Conservation (phyloP, 1,139 yeast species). For the Protomyces pachydermus region DNA sequence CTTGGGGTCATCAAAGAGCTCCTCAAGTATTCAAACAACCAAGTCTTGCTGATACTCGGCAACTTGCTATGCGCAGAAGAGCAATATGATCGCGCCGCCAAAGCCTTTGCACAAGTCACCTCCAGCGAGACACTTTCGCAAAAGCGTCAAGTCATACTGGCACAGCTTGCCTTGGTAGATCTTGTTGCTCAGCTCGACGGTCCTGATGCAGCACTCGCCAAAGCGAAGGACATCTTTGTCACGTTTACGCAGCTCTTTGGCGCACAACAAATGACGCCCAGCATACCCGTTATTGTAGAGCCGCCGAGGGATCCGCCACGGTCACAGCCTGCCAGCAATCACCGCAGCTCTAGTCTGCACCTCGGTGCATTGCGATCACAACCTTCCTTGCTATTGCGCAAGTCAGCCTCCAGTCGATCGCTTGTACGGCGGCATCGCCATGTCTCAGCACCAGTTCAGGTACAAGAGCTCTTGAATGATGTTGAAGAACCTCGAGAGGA, state of each 20-base stretch:
- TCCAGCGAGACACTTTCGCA: background rate
- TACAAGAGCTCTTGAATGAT: no score
- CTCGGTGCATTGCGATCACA: background rate
- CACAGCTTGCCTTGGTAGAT: background rate
- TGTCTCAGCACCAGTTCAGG: no score
- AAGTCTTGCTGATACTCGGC: constrained; percentile 2
- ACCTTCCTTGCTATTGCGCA: background rate
- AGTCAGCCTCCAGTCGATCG: background rate
- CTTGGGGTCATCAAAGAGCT: background rate
- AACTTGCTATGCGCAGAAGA: constrained; percentile 15
- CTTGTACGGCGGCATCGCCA: no score
- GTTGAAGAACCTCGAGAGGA: no score
- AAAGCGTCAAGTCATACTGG: constrained; percentile 29
- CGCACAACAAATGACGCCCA: background rate
- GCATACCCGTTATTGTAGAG: background rate
- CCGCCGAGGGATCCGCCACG: background rate
- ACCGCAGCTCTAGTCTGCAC: background rate
- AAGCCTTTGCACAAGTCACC: background rate
- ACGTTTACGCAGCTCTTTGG: background rate
- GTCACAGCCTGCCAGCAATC: background rate
- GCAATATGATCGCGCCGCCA: constrained; percentile 8
- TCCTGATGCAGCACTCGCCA: background rate
- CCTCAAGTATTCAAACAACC: background rate
- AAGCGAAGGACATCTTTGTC: background rate
- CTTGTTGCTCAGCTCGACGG: background rate